Conservation (phyloP, 257 asterid genomes). For the Gardenia jasminoides region DNA sequence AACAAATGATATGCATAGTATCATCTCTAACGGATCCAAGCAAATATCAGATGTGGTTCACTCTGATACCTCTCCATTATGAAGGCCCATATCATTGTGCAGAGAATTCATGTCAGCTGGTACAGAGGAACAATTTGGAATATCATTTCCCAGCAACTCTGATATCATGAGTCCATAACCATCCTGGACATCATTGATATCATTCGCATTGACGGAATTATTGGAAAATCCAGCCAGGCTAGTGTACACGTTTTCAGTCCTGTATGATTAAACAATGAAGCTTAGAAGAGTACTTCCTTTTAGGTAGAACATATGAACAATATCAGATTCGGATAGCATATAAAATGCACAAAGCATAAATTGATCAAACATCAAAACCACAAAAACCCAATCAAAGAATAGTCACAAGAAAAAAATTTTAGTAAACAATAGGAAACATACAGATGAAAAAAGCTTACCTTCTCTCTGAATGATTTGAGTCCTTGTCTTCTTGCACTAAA, state of each 20-base stretch:
- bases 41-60: conserved; percentile 16
- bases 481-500: conserved; percentile 56
- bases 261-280: conserved; percentile 29
- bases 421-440: not conserved
- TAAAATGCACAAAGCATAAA: conserved; percentile 1
- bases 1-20: conserved; percentile 4
- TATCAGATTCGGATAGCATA: conserved; percentile 5
- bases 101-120: conserved; percentile 58
- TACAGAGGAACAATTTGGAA: conserved; percentile 67
- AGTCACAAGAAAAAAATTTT: not conserved
- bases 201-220: conserved; percentile 53
- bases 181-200: conserved; percentile 59
- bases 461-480: conserved; percentile 46
- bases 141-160: conserved; percentile 70
- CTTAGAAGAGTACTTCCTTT: not conserved
- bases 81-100: conserved; percentile 73
- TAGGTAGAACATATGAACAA: conserved; percentile 10
- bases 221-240: conserved; percentile 65
- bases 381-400: not conserved
- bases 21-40: conserved; percentile 1
- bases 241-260: conserved; percentile 62
- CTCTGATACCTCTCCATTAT: conserved; percentile 65
- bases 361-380: not conserved
- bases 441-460: conserved; percentile 44
- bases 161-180: conserved; percentile 90